These are phyloP conservation scores for Tolypocladium nubicola DNA, from an alignment of 2,329 filamentous ascomycete genomes.

Conservation along the genomic window DNA sequence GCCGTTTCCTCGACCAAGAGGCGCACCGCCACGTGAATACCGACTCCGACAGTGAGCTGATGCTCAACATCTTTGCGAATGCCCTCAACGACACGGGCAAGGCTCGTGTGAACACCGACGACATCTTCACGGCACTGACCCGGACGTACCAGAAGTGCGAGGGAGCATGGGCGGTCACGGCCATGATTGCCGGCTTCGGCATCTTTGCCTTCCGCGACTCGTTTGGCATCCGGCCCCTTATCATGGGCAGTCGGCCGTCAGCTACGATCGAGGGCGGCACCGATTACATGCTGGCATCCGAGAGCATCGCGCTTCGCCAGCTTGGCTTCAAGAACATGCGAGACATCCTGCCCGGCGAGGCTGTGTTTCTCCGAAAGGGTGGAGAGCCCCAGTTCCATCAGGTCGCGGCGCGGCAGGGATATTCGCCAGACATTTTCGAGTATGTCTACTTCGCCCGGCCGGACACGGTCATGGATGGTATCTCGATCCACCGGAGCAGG, in stretches of 20 bases:
- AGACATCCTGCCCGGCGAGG: conserved; percentile 74
- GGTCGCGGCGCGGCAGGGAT: conserved; percentile 55
- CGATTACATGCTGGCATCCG: conserved; percentile 88
- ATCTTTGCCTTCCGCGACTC: conserved; percentile 59
- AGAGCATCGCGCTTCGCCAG: conserved; percentile 74
- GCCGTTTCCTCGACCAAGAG: conserved; percentile 61
- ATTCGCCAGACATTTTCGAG: conserved; percentile 73
- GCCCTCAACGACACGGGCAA: conserved; percentile 74
- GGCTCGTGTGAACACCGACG: conserved; percentile 65
- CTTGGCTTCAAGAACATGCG: conserved; percentile 67
- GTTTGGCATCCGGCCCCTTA: conserved; percentile 66
- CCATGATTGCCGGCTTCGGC: conserved; percentile 73
- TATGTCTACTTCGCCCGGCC: conserved; percentile 81
- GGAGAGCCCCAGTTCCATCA: conserved; percentile 64
- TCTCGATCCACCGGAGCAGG: conserved; percentile 73
- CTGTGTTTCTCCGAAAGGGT: conserved; percentile 77
- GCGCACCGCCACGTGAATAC: conserved; percentile 84
- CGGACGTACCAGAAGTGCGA: conserved; percentile 64
- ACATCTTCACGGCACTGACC: conserved; percentile 62
- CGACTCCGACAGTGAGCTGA: conserved; percentile 67
- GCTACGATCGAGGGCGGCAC: conserved; percentile 47
- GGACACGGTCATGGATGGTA: conserved; percentile 76
- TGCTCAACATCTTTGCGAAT: conserved; percentile 76
- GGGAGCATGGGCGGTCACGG: conserved; percentile 70
- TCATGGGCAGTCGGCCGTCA: conserved; percentile 65